phyloP scores from a whole-genome alignment of 2,329 filamentous ascomycete species.

The Bipolaris zeicola region DNA sequence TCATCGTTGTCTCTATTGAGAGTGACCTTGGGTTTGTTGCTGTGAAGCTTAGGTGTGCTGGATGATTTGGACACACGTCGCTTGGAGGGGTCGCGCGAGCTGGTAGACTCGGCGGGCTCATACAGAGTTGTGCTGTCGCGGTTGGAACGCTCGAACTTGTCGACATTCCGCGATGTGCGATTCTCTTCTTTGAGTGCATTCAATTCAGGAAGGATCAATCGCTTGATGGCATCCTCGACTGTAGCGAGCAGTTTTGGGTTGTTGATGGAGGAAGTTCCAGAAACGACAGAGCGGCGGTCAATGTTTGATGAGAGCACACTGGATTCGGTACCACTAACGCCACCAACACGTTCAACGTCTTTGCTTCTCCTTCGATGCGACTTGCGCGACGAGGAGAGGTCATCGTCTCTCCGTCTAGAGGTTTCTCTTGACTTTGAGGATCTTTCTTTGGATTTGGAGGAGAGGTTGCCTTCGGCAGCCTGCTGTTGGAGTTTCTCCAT shows the following conservation, averaged over 20 bases:
- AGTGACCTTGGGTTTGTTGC: slow-evolving; percentile 63
- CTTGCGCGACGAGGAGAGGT: slow-evolving; percentile 38
- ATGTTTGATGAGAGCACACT: slow-evolving; percentile 66
- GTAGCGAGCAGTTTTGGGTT: slow-evolving; percentile 90
- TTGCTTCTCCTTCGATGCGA: slow-evolving; percentile 51
- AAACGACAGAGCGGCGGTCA: slow-evolving; percentile 60
- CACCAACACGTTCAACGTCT: slow-evolving; percentile 55
- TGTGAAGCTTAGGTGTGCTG: slow-evolving; percentile 64
- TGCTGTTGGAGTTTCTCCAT: slow-evolving; percentile 68
- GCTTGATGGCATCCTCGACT: slow-evolving; percentile 89
- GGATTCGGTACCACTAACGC: slow-evolving; percentile 62
- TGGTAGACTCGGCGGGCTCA: slow-evolving; percentile 64
- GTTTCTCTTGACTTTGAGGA: slow-evolving; percentile 18
- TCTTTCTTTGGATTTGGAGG: slow-evolving; percentile 24
- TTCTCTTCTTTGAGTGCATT: slow-evolving; percentile 90
- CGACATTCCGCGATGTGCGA: slow-evolving; percentile 73
- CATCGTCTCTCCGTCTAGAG: slow-evolving; percentile 35
- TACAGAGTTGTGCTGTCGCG: slow-evolving; percentile 49
- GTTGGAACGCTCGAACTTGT: slow-evolving; percentile 68
- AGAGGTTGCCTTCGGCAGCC: slow-evolving; percentile 51
- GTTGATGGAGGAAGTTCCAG: slow-evolving; percentile 74
- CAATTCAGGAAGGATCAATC: slow-evolving; percentile 87
- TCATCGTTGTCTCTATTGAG: slow-evolving; percentile 64
- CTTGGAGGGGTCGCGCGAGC: slow-evolving; percentile 53
- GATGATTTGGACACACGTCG: slow-evolving; percentile 65